A percentile compares a stretch with the other conserved stretches of the same genome.
phyloP scores from a whole-genome alignment of 2,329 filamentous ascomycete species.

The Gyromitra esculenta region DNA sequence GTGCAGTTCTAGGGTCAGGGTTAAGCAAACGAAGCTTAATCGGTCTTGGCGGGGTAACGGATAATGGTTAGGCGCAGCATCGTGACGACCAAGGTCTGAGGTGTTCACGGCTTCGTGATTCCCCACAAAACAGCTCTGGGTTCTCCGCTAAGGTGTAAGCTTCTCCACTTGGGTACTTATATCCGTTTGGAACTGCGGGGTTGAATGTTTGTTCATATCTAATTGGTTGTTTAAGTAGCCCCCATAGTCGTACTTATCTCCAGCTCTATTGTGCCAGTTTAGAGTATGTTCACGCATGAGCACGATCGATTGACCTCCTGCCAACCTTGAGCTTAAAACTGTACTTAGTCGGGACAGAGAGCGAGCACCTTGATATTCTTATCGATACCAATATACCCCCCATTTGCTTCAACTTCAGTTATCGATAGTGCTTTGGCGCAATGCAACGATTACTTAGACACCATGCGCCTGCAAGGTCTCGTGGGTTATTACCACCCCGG shows the following conservation, averaged over 20 bases:
- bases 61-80: conserved; percentile 7
- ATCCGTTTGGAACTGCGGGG: conserved; percentile 27
- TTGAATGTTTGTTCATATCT: conserved; percentile 20
- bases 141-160: conserved; percentile 11
- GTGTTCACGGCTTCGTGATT: conserved; percentile 3
- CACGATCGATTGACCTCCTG: conserved; percentile 10
- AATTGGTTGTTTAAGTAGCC: conserved; percentile 18
- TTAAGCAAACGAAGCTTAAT: not conserved
- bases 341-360: not conserved
- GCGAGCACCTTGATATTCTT: conserved; percentile 11
- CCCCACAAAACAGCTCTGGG: not conserved
- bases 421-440: conserved; percentile 11
- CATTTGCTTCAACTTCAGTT: conserved; percentile 7
- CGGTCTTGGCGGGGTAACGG: conserved; percentile 7
- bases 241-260: conserved; percentile 13
- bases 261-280: conserved; percentile 17
- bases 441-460: conserved; percentile 37
- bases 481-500: not conserved
- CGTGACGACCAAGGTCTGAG: conserved; percentile 12
- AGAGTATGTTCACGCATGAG: conserved; percentile 13
- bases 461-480: conserved; percentile 3
- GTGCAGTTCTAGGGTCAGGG: conserved; percentile 5
- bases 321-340: not conserved
- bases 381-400: conserved; percentile 16
- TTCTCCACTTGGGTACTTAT: conserved; percentile 23